Conservation (phyloP, 1,284 basidiomycete species). For the Pascua sp. region DNA sequence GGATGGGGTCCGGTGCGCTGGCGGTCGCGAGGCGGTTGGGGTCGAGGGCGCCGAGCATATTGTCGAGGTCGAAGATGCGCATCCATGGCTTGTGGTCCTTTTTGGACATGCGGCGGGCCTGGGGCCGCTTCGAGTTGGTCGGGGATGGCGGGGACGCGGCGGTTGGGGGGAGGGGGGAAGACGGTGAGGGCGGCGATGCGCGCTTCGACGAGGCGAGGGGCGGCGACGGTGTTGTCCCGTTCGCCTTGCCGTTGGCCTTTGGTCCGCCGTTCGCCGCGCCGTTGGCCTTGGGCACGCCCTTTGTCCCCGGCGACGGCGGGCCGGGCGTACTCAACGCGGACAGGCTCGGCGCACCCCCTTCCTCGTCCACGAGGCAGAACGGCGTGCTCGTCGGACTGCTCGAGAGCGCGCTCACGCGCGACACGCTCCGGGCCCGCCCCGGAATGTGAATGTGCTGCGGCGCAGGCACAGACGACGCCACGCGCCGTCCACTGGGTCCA, state of each 20-base stretch:
- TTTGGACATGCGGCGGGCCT: neutral
- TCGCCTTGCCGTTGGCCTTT: neutral
- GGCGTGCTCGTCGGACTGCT: slow-evolving; percentile 9
- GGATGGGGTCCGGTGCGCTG: slow-evolving; percentile 13
- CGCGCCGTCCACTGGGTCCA: too few relatives aligned
- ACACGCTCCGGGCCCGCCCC: neutral
- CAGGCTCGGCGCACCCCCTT: neutral
- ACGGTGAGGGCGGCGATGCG: neutral
- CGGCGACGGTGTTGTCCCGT: neutral
- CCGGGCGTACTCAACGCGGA: neutral
- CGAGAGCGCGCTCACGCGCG: neutral
- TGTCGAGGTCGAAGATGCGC: slow-evolving; percentile 17
- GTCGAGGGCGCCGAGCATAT: slow-evolving; percentile 25
- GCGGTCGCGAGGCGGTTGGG: slow-evolving; percentile 16
- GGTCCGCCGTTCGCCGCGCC: neutral
- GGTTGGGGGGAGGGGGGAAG: too few relatives aligned
- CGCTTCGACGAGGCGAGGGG: neutral
- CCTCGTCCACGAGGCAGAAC: neutral
- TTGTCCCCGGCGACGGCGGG: slow-evolving; percentile 1
- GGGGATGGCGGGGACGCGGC: neutral
- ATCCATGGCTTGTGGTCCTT: neutral
- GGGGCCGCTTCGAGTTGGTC: neutral
- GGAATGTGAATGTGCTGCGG: neutral
- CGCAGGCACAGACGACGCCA: too few relatives aligned
- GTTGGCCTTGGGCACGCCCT: neutral